Base-by-base conservation (phyloP, 2,329 filamentous ascomycete species). In the Trichoderma guizhouense region DNA sequence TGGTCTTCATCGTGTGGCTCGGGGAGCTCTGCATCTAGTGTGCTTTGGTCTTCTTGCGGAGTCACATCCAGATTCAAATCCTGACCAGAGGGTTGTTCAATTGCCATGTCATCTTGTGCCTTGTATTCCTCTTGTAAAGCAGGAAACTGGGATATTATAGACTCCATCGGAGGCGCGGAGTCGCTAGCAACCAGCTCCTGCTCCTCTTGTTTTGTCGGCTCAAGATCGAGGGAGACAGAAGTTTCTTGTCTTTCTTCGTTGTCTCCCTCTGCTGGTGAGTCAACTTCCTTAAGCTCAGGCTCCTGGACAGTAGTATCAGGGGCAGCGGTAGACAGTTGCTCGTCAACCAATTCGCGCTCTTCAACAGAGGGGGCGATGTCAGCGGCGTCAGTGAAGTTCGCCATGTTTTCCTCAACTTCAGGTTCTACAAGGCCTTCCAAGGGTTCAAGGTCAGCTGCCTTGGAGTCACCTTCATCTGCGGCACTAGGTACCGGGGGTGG, bases 211-310 rank as follows among this genome's bases (percentile, higher is more conserved):
- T 66, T 51, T 53, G 28, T 24, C 11, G 39, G 43, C 43, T 53
- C 62, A 53, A 67, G 53, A 12, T 74, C 71, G 0, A 57, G 30
- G 14, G 63, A 36, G 43, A 21, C 24, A 71, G 74, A 8, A 74
- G 70, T 72, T 76, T 77, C 73, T 80, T 81, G 76, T 78, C 81
- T 64, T 78, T 47, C 65, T 43, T 79, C 73, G 77, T 81, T 71
- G 78, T 81, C 2, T 80, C 79, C 71, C 80, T 82, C 74, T 81
- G 81, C 36, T 51, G 5, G 34, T 14, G 36, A 5, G 12, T n/a
- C n/a, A 18, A 32, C 36, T 8, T 60, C 55, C 4, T 51, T 34
- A 12, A 71, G 51, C 24, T 73, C 71, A 53, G 18, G 18, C 15
- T 72, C 71, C 30, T 73, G 72, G 34, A 51, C 7, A 57, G 21